Evolutionary conservation across 805 yeast species (phyloP).

Genomic region (Sungouiella blattae): DNA sequence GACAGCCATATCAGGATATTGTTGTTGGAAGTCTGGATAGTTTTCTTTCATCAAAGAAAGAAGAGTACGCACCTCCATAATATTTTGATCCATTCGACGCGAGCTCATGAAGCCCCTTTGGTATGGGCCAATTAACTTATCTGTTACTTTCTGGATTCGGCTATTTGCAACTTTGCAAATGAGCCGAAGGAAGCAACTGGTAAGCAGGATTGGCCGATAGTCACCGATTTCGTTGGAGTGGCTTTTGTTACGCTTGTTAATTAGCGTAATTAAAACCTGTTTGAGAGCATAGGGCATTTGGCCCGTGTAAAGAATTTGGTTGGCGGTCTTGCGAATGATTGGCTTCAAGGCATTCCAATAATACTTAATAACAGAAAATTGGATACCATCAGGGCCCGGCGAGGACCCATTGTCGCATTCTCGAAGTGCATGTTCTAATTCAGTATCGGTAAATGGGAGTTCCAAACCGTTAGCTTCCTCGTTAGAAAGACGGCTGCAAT

Average conservation of each 20-base stretch:
- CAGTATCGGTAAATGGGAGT: background rate
- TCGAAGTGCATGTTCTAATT: background rate
- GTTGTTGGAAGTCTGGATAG: background rate
- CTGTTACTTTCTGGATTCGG: background rate
- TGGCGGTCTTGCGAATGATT: background rate
- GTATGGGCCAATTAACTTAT: background rate
- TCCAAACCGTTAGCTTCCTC: background rate
- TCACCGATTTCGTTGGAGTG: background rate
- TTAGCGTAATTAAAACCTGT: background rate
- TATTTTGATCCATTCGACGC: conserved; percentile 1
- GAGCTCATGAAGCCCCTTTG: conserved; percentile 1
- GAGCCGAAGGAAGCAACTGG: background rate
- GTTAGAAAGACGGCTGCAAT: background rate
- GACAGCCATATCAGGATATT: background rate
- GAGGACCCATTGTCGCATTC: background rate
- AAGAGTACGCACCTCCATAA: background rate
- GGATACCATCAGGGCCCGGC: conserved; percentile 1
- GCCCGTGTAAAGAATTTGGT: background rate
- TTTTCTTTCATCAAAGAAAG: background rate
- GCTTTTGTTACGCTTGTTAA: background rate
- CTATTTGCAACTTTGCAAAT: background rate
- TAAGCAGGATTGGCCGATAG: background rate
- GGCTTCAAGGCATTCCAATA: background rate
- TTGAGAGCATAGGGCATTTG: background rate
- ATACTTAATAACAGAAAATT: background rate